Evolutionary conservation across 352 stramenopile genomes (phyloP).

Genomic region (Globisporangium uncinulatum): DNA sequence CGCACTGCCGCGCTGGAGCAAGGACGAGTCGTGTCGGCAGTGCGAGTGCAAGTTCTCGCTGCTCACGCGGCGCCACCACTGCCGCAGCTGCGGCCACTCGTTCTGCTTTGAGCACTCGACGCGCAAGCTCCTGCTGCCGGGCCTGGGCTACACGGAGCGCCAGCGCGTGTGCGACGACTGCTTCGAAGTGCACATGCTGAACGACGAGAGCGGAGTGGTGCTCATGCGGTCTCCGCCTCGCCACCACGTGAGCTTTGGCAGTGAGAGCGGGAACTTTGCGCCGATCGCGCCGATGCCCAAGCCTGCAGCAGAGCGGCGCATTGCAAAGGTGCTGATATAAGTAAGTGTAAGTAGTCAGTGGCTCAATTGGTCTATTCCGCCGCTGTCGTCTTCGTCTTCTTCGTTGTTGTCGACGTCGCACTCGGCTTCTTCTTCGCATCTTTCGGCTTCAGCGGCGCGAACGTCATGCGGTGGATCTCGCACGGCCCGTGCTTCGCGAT

Average conservation of each 20-base stretch:
- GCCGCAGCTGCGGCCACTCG: slow-evolving; percentile 73
- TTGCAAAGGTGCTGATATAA: slow-evolving; percentile 1
- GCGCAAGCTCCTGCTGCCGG: slow-evolving; percentile 53
- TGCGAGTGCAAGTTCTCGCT: slow-evolving; percentile 70
- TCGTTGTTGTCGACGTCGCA: slow-evolving; percentile 8
- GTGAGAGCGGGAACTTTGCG: slow-evolving; percentile 1
- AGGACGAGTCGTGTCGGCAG: slow-evolving; percentile 54
- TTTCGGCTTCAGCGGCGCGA: slow-evolving; percentile 92
- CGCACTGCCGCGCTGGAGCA: slow-evolving; percentile 52
- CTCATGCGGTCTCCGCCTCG: slow-evolving; percentile 16
- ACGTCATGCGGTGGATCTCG: slow-evolving; percentile 95
- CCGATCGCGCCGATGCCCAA: slow-evolving; percentile 15
- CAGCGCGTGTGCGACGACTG: slow-evolving; percentile 83
- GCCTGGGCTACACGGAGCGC: slow-evolving; percentile 62
- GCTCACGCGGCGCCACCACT: slow-evolving; percentile 75
- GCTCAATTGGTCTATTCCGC: neutral
- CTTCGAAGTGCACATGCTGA: slow-evolving; percentile 57
- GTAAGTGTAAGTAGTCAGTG: neutral
- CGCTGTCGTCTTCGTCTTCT: neutral
- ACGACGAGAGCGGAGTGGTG: slow-evolving; percentile 19
- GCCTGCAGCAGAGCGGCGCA: neutral
- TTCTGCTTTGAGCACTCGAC: slow-evolving; percentile 86
- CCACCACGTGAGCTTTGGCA: slow-evolving; percentile 11
- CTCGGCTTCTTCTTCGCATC: slow-evolving; percentile 20
- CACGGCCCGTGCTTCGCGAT: slow-evolving; percentile 89